These are phyloP conservation scores for Solanum lignicaule DNA, from an alignment of 257 asterid genomes.

Conservation along the genomic window DNA sequence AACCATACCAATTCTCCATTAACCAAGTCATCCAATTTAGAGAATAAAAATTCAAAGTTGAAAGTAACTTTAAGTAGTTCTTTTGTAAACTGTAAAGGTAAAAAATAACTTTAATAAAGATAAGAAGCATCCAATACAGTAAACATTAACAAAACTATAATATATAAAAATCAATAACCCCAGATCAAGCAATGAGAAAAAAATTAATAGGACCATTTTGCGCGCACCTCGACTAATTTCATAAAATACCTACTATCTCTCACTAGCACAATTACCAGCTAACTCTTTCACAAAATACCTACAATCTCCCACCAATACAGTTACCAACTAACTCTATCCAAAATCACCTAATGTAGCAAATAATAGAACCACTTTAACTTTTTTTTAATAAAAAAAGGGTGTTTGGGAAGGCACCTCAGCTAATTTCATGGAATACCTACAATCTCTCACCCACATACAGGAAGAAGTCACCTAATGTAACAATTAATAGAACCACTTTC, in stretches of 20 bases:
- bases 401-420: neutral
- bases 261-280: neutral
- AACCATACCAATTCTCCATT: neutral
- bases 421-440: neutral
- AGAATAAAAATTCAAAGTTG: neutral
- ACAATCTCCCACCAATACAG: neutral
- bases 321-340: neutral
- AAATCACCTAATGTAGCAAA: neutral
- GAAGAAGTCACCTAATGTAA: neutral
- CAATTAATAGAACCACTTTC: neutral
- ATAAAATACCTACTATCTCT: neutral
- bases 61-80: neutral
- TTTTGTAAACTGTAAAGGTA: neutral
- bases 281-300: neutral
- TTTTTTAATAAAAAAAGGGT: neutral
- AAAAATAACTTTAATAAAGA: neutral
- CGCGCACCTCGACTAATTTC: neutral
- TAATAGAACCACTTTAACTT: neutral
- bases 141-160: neutral
- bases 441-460: neutral
- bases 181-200: neutral
- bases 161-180: neutral
- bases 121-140: neutral
- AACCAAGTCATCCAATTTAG: neutral
- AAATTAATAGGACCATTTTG: neutral